A percentile compares a stretch with the other conserved stretches of the same genome.
Conservation (phyloP, 345 rosid genomes). For the Acer campestre region DNA sequence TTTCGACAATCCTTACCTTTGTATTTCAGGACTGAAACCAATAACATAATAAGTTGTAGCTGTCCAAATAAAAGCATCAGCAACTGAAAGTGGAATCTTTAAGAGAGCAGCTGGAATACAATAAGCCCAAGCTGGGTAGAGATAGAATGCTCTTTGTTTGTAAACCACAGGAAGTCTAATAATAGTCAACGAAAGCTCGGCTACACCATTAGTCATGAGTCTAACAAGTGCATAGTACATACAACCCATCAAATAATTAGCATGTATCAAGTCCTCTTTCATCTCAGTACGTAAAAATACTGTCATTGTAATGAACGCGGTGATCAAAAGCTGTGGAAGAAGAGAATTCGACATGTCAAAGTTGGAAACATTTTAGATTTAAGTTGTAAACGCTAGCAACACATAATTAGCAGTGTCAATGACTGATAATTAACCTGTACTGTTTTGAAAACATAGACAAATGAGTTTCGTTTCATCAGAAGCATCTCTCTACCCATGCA, state of each 20-base stretch:
- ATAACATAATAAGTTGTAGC: constrained; percentile 50
- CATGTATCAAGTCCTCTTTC: constrained; percentile 35
- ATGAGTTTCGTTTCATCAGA: constrained; percentile 48
- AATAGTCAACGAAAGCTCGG: constrained; percentile 49
- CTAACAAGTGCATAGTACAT: constrained; percentile 36
- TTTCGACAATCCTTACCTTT: constrained; percentile 30
- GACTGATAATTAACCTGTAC: constrained; percentile 17
- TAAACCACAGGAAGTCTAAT: constrained; percentile 46
- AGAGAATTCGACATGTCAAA: not conserved
- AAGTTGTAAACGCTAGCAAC: not conserved
- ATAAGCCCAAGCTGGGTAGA: constrained; percentile 61
- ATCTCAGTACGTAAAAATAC: constrained; percentile 42
- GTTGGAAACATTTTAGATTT: not conserved
- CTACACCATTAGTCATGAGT: constrained; percentile 49
- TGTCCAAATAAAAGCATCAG: constrained; percentile 49
- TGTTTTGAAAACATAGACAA: constrained; percentile 44
- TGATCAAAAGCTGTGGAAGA: constrained; percentile 32
- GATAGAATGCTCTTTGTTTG: constrained; percentile 44
- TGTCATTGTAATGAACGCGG: constrained; percentile 38
- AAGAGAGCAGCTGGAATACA: constrained; percentile 50
- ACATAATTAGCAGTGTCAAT: not conserved
- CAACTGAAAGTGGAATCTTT: constrained; percentile 44
- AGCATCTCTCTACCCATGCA: constrained; percentile 46
- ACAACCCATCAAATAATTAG: constrained; percentile 44
- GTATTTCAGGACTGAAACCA: constrained; percentile 48